phyloP scores from a whole-genome alignment of 2,329 filamentous ascomycete genomes.

The Ustulina deusta region DNA sequence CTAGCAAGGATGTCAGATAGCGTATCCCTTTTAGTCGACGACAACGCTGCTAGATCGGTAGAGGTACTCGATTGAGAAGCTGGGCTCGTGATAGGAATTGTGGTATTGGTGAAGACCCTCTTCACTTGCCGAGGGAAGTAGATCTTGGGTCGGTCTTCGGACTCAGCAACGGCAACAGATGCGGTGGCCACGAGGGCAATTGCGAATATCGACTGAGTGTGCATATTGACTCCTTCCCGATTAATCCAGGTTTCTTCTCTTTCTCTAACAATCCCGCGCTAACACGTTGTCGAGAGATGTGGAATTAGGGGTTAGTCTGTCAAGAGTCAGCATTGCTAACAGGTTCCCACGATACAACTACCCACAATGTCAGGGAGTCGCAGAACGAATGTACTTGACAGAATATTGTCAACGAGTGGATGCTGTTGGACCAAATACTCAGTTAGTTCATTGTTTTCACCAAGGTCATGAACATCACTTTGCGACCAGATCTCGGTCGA shows the following conservation, averaged over 20 bases:
- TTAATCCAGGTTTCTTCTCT: constrained; percentile 38
- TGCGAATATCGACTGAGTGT: constrained; percentile 49
- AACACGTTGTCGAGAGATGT: constrained; percentile 24
- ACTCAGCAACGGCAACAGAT: constrained; percentile 53
- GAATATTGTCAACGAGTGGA: constrained; percentile 57
- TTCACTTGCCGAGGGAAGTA: constrained; percentile 60
- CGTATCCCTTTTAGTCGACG: constrained; percentile 43
- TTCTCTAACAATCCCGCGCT: constrained; percentile 33
- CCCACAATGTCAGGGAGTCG: constrained; percentile 56
- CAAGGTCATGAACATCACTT: background rate
- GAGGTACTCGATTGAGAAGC: constrained; percentile 42
- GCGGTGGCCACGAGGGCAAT: constrained; percentile 55
- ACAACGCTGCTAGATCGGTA: constrained; percentile 37
- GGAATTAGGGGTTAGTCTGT: constrained; percentile 42
- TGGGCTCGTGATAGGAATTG: constrained; percentile 47
- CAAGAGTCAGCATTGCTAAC: constrained; percentile 36
- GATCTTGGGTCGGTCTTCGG: constrained; percentile 55
- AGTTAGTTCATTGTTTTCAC: constrained; percentile 41
- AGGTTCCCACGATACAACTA: constrained; percentile 39
- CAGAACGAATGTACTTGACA: constrained; percentile 62
- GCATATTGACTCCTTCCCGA: constrained; percentile 46
- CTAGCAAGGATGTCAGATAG: constrained; percentile 47
- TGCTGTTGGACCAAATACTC: constrained; percentile 41
- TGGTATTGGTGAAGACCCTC: constrained; percentile 53
- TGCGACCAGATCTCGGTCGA: background rate